Evolutionary conservation across 2,329 filamentous ascomycete species (phyloP).

Genomic region (Juglanconis juglandina): DNA sequence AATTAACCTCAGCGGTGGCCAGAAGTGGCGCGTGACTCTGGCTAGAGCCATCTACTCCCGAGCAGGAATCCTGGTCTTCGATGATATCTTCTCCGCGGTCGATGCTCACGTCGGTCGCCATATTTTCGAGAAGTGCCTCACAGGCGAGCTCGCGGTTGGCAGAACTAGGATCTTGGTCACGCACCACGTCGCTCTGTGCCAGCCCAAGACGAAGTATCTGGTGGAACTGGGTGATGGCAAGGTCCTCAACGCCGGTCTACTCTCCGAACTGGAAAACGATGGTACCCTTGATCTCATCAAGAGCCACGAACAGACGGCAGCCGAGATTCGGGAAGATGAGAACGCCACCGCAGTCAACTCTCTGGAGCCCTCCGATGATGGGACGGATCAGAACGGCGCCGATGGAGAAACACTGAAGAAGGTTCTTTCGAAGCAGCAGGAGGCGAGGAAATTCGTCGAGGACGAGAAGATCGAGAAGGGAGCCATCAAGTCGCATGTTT

Average conservation of each 20-base stretch:
- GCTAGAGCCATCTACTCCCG: conserved; percentile 77
- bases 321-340: conserved; percentile 48
- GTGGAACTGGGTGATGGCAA: conserved; percentile 69
- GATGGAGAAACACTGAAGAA: conserved; percentile 44
- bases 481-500: conserved; percentile 65
- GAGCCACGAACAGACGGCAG: conserved; percentile 47
- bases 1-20: conserved; percentile 79
- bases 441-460: conserved; percentile 67
- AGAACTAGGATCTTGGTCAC: conserved; percentile 77
- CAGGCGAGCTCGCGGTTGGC: conserved; percentile 64
- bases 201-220: conserved; percentile 68
- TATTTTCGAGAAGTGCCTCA: conserved; percentile 73
- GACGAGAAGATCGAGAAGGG: conserved; percentile 72
- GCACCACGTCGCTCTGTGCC: conserved; percentile 71
- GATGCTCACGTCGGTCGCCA: conserved; percentile 79
- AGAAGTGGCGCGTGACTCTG: conserved; percentile 78
- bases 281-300: conserved; percentile 56
- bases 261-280: conserved; percentile 60
- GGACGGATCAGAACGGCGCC: conserved; percentile 35
- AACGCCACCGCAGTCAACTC: conserved; percentile 53
- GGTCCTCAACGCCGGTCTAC: conserved; percentile 60
- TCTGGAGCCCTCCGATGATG: conserved; percentile 44
- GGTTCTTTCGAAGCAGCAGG: conserved; percentile 44
- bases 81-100: conserved; percentile 81
- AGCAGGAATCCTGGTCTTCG: conserved; percentile 71